Base-by-base conservation (phyloP, 2,329 filamentous ascomycete genomes). In the Chaetothyriales sp. region DNA sequence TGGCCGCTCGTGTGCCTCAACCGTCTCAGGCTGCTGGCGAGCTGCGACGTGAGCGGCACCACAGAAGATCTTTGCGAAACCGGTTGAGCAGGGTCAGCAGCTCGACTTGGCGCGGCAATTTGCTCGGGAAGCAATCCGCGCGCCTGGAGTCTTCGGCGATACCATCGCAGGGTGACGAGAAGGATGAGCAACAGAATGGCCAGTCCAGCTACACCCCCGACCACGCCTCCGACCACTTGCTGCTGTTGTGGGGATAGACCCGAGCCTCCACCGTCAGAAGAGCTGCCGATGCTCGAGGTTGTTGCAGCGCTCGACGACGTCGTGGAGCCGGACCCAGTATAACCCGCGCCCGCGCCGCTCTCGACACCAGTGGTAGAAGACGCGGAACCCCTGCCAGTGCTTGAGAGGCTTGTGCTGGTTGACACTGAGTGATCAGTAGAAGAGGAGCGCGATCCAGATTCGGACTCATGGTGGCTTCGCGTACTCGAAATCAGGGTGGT, bases 171-270 rank as follows among this genome's bases (percentile, higher is more conserved):
- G 50, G 80, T 64, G 29, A 80, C 64, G 49, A 82, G 62, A 9
- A 79, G 63, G 29, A 76, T 65, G 9, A 74, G 61, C 7, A 77
- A 60, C 6, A 78, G 61, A 6, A 78, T 62, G 10, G 77, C 74
- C 33, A 77, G 61, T 25, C 78, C 80, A 33, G 78, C 77, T 48
- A 81, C 70, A 46, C 78, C 78, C 15, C 80, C 80, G 22, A 83
- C 71, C n/a, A 82, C 76, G 46, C 78, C 78, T 6, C 80, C 80
- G 18, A 81, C 77, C 2, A 82, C 74, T 53, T 72, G 15, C 73
- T 73, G 20, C 75, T 77, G 45, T 69, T 65, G 29, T 62, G 61
- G 59, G 4, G 53, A 57, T 13, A 61, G 40, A 13, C 55, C 49
- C 25, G 57, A 45, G 18, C 57, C 47, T 18, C 52, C 59, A 37